Evolutionary conservation across 306 rosid species (phyloP).

Genomic region (Gillenia trifoliata): DNA sequence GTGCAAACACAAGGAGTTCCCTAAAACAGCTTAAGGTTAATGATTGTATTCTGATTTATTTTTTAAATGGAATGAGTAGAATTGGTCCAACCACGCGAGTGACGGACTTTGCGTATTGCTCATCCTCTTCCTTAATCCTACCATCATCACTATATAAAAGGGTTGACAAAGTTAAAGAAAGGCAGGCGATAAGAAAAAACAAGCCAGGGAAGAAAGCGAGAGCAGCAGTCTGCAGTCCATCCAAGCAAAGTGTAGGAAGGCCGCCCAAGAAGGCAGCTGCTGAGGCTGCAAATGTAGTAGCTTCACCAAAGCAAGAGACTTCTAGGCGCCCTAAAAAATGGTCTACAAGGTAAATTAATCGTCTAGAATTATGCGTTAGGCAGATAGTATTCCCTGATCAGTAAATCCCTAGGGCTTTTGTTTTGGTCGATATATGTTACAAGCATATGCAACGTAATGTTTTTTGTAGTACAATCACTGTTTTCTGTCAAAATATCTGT

Average conservation of each 20-base stretch:
- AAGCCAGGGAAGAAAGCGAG: slow-evolving; percentile 35
- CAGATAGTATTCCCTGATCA: neutral
- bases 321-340: slow-evolving; percentile 56
- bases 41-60: no score
- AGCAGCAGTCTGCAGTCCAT: no score
- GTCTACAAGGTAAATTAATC: slow-evolving; percentile 37
- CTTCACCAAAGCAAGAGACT: slow-evolving; percentile 42
- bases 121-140: no score
- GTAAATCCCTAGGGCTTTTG: neutral
- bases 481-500: no score
- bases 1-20: no score
- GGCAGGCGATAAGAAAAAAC: slow-evolving; percentile 45
- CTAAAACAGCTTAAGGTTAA: no score
- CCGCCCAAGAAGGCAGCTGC: slow-evolving; percentile 56
- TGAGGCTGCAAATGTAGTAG: slow-evolving; percentile 28
- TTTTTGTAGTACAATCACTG: no score
- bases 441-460: neutral
- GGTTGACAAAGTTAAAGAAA: slow-evolving; percentile 36
- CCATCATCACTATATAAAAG: no score
- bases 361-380: neutral
- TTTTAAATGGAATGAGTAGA: no score
- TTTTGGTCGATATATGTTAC: neutral
- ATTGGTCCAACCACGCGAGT: no score
- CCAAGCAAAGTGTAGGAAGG: slow-evolving; percentile 72
- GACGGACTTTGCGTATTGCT: no score